Conservation (phyloP, 2,329 filamentous ascomycete species). For the Lasiodiplodia sp. region DNA sequence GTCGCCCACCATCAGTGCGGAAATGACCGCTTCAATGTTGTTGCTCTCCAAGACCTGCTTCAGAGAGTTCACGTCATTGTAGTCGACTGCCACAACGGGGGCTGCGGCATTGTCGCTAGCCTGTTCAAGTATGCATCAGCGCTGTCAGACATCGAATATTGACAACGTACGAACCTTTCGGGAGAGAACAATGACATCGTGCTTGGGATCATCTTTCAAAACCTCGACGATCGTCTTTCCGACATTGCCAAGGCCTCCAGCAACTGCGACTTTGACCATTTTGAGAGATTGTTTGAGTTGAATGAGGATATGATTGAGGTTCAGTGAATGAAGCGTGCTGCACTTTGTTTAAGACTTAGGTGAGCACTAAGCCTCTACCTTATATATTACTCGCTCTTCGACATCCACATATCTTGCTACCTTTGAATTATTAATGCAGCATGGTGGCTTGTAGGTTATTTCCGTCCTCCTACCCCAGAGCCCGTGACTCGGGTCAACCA, state of each 20-base stretch:
- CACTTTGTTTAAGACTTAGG: background rate
- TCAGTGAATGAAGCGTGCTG: background rate
- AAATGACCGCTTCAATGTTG: conserved; percentile 56
- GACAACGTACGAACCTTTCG: conserved; percentile 45
- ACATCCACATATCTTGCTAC: background rate
- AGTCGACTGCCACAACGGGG: conserved; percentile 40
- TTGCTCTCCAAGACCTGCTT: conserved; percentile 43
- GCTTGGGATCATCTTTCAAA: conserved; percentile 44
- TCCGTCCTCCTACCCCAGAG: background rate
- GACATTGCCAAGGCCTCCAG: conserved; percentile 56
- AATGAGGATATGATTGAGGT: background rate
- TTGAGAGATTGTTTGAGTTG: background rate
- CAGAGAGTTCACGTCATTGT: conserved; percentile 42
- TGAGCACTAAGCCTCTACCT: background rate
- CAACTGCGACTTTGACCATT: conserved; percentile 55
- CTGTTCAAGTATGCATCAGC: background rate
- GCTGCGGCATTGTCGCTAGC: background rate
- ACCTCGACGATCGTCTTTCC: conserved; percentile 57
- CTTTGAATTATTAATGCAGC: background rate
- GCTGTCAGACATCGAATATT: background rate
- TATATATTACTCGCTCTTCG: background rate
- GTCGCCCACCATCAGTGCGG: conserved; percentile 46
- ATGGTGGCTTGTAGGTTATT: background rate
- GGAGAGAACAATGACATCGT: conserved; percentile 52
- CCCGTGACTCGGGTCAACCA: background rate